Evolutionary conservation across 2,329 filamentous ascomycete species (phyloP).

Genomic region (Dendrostoma leiphaemia): DNA sequence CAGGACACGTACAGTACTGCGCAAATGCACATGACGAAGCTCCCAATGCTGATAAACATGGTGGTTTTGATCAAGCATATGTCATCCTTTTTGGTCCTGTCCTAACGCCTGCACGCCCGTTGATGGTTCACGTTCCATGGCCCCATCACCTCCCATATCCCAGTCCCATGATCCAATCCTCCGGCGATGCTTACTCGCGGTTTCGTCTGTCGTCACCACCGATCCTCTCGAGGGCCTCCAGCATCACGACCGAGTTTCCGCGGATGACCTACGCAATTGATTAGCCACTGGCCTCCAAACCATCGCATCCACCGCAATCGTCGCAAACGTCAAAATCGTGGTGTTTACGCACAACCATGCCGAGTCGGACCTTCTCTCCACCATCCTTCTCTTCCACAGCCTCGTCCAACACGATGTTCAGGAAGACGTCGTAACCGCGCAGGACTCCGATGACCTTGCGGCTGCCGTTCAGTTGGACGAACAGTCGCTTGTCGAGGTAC

Average conservation of each 20-base stretch:
- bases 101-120: neutral
- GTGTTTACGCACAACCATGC: conserved; percentile 75
- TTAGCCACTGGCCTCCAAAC: no score
- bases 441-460: conserved; percentile 94
- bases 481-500: conserved; percentile 99
- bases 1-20: no score
- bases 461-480: conserved; percentile 96
- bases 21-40: no score
- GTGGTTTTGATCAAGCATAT: neutral
- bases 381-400: conserved; percentile 92
- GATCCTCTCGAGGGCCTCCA: conserved; percentile 76
- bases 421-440: conserved; percentile 95
- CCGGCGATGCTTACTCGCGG: conserved; percentile 13
- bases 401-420: conserved; percentile 97
- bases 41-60: neutral
- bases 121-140: neutral
- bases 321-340: neutral
- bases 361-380: conserved; percentile 84
- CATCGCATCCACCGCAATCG: no score
- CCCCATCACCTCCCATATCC: no score
- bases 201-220: conserved; percentile 55
- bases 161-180: no score
- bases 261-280: conserved; percentile 71
- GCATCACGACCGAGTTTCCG: conserved; percentile 97
- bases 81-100: neutral